These are phyloP conservation scores for Eutreptiella sp. DNA, from an alignment of 208 protist genomes.

Conservation along the genomic window DNA sequence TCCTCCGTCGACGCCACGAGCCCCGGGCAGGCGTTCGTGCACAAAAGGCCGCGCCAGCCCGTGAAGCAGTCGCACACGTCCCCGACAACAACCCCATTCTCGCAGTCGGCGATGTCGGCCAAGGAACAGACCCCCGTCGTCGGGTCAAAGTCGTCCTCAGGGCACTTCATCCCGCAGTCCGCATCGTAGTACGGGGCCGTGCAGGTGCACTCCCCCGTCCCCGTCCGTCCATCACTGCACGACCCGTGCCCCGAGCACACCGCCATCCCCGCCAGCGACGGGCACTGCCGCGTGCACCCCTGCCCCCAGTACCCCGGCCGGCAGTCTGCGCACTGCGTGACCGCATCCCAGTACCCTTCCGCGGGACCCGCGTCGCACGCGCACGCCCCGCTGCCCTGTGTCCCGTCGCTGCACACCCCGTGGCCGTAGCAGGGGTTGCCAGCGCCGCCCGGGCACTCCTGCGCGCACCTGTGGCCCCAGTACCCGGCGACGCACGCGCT, in stretches of 20 bases:
- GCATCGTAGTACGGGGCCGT: not conserved
- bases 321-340: slow-evolving; percentile 1
- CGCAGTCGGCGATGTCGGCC: too few species aligned
- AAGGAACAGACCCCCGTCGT: too few species aligned
- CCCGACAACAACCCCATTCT: slow-evolving; percentile 1
- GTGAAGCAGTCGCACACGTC: not conserved
- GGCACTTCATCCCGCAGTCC: not conserved
- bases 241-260: slow-evolving; percentile 17
- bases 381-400: slow-evolving; percentile 19
- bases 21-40: not conserved
- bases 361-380: too few species aligned
- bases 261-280: not conserved
- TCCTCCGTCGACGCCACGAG: not conserved
- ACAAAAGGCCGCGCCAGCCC: not conserved
- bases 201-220: slow-evolving; percentile 20
- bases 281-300: slow-evolving; percentile 2
- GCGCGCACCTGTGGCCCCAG: slow-evolving; percentile 10
- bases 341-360: slow-evolving; percentile 9
- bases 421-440: slow-evolving; percentile 18
- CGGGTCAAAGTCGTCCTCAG: too few species aligned
- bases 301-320: slow-evolving; percentile 17
- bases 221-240: slow-evolving; percentile 23
- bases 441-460: slow-evolving; percentile 26
- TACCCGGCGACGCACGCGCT: slow-evolving; percentile 17
- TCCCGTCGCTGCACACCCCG: slow-evolving; percentile 23